phyloP scores from a whole-genome alignment of 2,329 filamentous ascomycete genomes.

The Calonectria henricotiae region DNA sequence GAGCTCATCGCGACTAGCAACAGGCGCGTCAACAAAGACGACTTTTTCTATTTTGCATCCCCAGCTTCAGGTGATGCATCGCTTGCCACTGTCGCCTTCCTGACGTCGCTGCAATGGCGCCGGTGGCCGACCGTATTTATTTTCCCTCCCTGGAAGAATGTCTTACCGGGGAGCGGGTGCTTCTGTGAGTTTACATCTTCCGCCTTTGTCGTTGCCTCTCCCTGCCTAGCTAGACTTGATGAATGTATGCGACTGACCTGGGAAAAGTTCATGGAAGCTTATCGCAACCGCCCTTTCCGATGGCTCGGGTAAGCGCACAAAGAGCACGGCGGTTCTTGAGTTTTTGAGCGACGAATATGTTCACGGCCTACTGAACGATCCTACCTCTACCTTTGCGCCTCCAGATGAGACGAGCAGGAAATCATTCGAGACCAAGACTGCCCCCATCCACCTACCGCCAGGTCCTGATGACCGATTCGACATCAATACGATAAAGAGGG shows the following conservation, averaged over 20 bases:
- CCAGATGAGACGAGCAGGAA: conserved; percentile 76
- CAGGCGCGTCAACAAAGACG: conserved; percentile 57
- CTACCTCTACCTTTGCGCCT: conserved; percentile 78
- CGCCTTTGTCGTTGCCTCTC: conserved; percentile 37
- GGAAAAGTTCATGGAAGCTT: conserved; percentile 73
- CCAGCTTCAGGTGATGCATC: conserved; percentile 59
- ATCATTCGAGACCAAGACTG: conserved; percentile 87
- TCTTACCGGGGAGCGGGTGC: conserved; percentile 83
- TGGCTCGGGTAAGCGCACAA: conserved; percentile 70
- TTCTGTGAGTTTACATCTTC: conserved; percentile 76
- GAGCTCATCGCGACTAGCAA: conserved; percentile 54
- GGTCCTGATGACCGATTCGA: conserved; percentile 78
- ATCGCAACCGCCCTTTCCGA: conserved; percentile 73
- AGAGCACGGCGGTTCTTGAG: conserved; percentile 71
- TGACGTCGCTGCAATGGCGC: conserved; percentile 78
- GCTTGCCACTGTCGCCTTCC: conserved; percentile 60
- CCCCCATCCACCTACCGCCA: conserved; percentile 87
- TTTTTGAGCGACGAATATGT: conserved; percentile 83
- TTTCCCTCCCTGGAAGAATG: conserved; percentile 90
- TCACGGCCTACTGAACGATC: conserved; percentile 77
- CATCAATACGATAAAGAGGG: conserved; percentile 85
- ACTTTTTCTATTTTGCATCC: conserved; percentile 50
- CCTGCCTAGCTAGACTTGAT: conserved; percentile 3
- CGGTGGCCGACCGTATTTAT: conserved; percentile 79
- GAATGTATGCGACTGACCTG: conserved; percentile 48